These are phyloP conservation scores for Arabidopsis suecica DNA, from an alignment of 345 rosid species.

Conservation along the genomic window DNA sequence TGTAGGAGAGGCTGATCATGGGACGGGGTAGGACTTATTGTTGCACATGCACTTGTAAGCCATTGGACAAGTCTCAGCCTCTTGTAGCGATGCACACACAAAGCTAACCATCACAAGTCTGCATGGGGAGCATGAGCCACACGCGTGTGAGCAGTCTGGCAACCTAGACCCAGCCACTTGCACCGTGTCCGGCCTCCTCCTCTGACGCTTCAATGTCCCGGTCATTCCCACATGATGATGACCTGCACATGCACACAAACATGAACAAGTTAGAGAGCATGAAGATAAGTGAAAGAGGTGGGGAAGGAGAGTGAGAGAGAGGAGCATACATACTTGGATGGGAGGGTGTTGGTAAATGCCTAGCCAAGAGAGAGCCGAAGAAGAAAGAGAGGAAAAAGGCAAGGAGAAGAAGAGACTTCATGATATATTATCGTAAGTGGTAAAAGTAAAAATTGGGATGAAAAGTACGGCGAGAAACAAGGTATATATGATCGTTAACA, in stretches of 20 bases:
- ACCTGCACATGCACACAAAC: constrained; percentile 28
- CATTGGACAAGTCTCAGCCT: constrained; percentile 97
- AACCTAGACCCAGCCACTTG: constrained; percentile 83
- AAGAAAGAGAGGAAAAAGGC: constrained; percentile 35
- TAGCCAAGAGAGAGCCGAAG: constrained; percentile 43
- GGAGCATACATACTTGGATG: constrained; percentile 41
- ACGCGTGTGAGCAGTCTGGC: constrained; percentile 91
- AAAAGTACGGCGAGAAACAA: constrained; percentile 26
- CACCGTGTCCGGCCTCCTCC: constrained; percentile 63
- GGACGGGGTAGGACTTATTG: constrained; percentile 87
- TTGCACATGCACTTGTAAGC: constrained; percentile 96
- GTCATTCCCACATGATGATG: constrained; percentile 37
- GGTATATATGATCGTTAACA: constrained; percentile 45
- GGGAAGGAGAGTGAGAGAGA: constrained; percentile 32
- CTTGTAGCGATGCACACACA: constrained; percentile 78
- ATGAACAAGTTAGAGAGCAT: constrained; percentile 24
- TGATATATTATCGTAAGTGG: background rate
- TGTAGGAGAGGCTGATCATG: constrained; percentile 43
- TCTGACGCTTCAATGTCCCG: constrained; percentile 35
- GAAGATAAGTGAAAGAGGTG: constrained; percentile 33
- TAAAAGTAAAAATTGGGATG: constrained; percentile 7
- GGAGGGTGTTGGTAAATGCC: constrained; percentile 24
- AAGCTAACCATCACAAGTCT: constrained; percentile 93
- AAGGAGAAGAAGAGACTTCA: constrained; percentile 43
- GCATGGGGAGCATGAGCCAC: constrained; percentile 92